These are phyloP conservation scores for Isoetes engelmannii DNA, from an alignment of 83 land plant species.

Conservation along the genomic window DNA sequence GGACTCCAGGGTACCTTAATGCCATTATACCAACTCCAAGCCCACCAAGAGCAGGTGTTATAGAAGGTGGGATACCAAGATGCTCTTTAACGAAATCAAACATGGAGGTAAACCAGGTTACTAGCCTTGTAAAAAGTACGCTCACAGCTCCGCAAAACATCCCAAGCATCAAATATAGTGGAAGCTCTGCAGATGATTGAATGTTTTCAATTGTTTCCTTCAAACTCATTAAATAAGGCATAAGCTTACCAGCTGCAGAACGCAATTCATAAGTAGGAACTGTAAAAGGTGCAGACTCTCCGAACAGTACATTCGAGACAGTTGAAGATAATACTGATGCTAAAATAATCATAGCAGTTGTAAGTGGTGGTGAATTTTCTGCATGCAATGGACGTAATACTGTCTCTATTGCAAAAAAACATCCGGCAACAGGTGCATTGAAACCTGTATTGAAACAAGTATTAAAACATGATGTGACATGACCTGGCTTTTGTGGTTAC, in stretches of 20 bases:
- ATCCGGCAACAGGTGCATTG: conserved; percentile 97
- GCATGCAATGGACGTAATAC: conserved; percentile 91
- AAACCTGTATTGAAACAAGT: no score
- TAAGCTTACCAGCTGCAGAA: conserved; percentile 95
- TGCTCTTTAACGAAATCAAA: conserved; percentile 63
- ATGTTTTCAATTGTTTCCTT: neutral
- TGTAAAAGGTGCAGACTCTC: conserved; percentile 78
- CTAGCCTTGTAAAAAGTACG: conserved; percentile 74
- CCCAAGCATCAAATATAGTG: conserved; percentile 81
- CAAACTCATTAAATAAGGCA: no score
- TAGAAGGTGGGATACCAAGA: conserved; percentile 70
- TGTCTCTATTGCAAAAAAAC: conserved; percentile 97
- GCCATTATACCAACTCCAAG: conserved; percentile 87
- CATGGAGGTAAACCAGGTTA: conserved; percentile 59
- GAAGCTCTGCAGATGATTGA: conserved; percentile 53
- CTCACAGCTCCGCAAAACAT: conserved; percentile 95
- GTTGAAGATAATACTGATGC: conserved; percentile 95
- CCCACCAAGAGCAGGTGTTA: conserved; percentile 90
- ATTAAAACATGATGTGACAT: no score
- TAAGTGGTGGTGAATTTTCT: conserved; percentile 94
- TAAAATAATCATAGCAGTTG: conserved; percentile 97
- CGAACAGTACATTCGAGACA: conserved; percentile 78
- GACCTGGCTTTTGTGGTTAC: no score
- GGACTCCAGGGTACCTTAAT: conserved; percentile 76
- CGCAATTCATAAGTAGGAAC: conserved; percentile 91